phyloP scores from a whole-genome alignment of 345 rosid genomes.

The Citrus reticulata region DNA sequence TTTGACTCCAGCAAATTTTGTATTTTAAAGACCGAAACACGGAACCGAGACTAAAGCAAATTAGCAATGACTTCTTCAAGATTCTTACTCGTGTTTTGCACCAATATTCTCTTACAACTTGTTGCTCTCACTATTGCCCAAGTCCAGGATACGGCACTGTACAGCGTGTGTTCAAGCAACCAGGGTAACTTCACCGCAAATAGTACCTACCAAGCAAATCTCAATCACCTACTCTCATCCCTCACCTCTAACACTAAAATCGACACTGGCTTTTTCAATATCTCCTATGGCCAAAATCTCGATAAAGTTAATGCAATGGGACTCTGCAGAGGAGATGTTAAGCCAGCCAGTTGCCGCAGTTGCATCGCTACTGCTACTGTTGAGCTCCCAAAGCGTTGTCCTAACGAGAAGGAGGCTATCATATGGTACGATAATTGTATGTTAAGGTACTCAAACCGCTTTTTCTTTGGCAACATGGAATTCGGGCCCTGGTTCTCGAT shows the following conservation, averaged over 20 bases:
- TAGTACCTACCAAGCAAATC: conserved; percentile 30
- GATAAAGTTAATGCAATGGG: conserved; percentile 28
- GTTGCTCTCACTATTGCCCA: background rate
- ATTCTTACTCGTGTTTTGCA: background rate
- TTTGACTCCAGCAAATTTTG: background rate
- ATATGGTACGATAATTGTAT: conserved; percentile 37
- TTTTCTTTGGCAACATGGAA: conserved; percentile 22
- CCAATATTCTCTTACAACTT: background rate
- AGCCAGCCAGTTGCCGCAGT: conserved; percentile 22
- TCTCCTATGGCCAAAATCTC: conserved; percentile 19
- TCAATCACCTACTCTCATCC: conserved; percentile 23
- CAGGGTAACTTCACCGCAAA: conserved; percentile 35
- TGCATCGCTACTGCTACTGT: conserved; percentile 29
- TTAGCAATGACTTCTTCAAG: background rate
- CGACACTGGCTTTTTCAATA: conserved; percentile 28
- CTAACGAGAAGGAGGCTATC: conserved; percentile 24
- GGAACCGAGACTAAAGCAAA: background rate
- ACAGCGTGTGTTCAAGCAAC: conserved; percentile 17
- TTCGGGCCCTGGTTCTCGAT: background rate
- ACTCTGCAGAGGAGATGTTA: conserved; percentile 43
- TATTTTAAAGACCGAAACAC: background rate
- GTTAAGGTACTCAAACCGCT: conserved; percentile 36
- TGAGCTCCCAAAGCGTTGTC: conserved; percentile 15
- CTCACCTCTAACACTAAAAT: conserved; percentile 19
- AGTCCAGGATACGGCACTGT: background rate